These are phyloP conservation scores for Epichloe typhina DNA, from an alignment of 2,329 filamentous ascomycete genomes.

Conservation along the genomic window DNA sequence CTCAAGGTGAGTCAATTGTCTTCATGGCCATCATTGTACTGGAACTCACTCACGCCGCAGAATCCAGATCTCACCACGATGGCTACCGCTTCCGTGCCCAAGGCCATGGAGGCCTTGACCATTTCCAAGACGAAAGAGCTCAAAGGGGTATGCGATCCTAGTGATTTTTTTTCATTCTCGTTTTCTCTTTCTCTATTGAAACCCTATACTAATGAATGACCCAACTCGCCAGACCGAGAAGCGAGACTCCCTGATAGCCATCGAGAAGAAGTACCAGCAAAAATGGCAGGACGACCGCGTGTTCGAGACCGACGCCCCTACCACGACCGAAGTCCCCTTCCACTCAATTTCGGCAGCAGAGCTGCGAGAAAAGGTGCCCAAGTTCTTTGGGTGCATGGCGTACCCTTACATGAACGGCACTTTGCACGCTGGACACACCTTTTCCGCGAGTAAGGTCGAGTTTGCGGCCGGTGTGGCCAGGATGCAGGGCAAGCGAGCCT, in stretches of 20 bases:
- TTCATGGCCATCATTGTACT: not conserved
- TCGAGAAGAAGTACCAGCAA: slow-evolving; percentile 87
- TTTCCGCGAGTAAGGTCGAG: slow-evolving; percentile 86
- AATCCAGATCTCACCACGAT: slow-evolving; percentile 17
- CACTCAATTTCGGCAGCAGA: slow-evolving; percentile 60
- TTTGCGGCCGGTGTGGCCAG: slow-evolving; percentile 77
- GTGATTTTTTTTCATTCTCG: not conserved
- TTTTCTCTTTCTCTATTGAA: not conserved
- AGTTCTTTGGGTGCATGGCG: slow-evolving; percentile 62
- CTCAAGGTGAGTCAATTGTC: slow-evolving; percentile 4
- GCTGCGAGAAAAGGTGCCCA: slow-evolving; percentile 69
- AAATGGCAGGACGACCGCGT: slow-evolving; percentile 40
- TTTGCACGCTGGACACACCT: slow-evolving; percentile 82
- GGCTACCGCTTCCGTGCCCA: slow-evolving; percentile 28
- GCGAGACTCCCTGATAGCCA: slow-evolving; percentile 64
- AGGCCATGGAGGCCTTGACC: slow-evolving; percentile 37
- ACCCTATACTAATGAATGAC: not conserved
- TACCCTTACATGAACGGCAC: slow-evolving; percentile 70
- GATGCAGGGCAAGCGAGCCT: slow-evolving; percentile 76
- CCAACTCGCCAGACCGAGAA: slow-evolving; percentile 58
- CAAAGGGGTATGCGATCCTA: slow-evolving; percentile 34
- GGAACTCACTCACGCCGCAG: not conserved
- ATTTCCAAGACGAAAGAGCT: slow-evolving; percentile 49
- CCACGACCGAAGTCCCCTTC: slow-evolving; percentile 62
- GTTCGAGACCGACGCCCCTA: slow-evolving; percentile 79